A percentile compares a stretch with the other conserved stretches of the same genome.
These are phyloP conservation scores for Cyberlindnera galapagoensis DNA, from an alignment of 805 yeast genomes.

Conservation along the genomic window DNA sequence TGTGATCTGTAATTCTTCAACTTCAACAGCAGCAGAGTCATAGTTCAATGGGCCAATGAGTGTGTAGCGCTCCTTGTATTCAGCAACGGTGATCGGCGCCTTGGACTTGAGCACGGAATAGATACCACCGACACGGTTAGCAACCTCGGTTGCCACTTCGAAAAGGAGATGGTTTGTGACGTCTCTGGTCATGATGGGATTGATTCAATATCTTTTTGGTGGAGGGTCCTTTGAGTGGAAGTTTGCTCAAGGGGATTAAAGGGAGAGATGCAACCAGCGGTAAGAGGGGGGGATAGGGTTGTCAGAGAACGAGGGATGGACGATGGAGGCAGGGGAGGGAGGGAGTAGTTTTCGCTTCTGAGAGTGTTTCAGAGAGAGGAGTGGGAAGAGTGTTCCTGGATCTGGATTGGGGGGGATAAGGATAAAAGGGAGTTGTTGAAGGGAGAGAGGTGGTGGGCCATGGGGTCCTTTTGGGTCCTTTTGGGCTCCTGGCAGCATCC, in stretches of 20 bases:
- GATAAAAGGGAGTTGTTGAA: too few species aligned
- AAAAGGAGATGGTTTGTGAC: conserved; percentile 80
- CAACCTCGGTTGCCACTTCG: conserved; percentile 96
- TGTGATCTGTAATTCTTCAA: conserved; percentile 61
- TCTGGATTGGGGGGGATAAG: too few species aligned
- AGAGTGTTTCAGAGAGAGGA: too few species aligned
- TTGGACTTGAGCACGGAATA: conserved; percentile 94
- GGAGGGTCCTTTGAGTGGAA: too few species aligned
- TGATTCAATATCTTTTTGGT: neutral
- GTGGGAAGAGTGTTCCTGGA: too few species aligned
- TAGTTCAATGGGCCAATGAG: conserved; percentile 81
- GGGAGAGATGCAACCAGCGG: neutral
- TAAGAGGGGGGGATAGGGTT: neutral
- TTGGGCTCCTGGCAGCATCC: too few species aligned
- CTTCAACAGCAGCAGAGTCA: conserved; percentile 69
- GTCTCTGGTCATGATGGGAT: conserved; percentile 63
- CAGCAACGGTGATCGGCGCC: conserved; percentile 94
- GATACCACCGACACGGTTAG: conserved; percentile 96
- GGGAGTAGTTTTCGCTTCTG: too few species aligned
- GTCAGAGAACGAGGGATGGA: too few species aligned
- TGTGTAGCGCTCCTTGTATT: conserved; percentile 81
- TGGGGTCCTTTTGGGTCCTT: too few species aligned
- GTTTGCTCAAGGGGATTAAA: neutral
- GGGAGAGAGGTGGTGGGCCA: too few species aligned
- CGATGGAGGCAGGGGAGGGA: too few species aligned